Evolutionary conservation across 805 yeast genomes (phyloP).

Genomic region (Suhomyces faveliae): DNA sequence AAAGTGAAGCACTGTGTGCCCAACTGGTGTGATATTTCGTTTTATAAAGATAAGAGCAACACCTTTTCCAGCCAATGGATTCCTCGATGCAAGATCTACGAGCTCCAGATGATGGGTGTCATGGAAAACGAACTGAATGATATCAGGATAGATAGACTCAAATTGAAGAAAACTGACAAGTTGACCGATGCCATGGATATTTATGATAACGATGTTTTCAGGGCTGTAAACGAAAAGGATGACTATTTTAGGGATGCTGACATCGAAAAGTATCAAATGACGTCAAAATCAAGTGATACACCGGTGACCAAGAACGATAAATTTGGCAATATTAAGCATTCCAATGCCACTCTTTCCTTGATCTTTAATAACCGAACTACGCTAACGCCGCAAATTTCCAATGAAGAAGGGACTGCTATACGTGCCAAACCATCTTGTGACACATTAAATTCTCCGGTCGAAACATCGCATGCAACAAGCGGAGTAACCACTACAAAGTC

Average conservation of each 20-base stretch:
- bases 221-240: constrained; percentile 17
- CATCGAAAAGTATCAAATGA: constrained; percentile 5
- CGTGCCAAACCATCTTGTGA: neutral
- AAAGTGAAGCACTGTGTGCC: constrained; percentile 76
- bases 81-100: constrained; percentile 93
- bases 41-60: constrained; percentile 64
- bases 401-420: constrained; percentile 1
- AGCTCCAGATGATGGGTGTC: constrained; percentile 96
- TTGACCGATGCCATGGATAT: constrained; percentile 61
- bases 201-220: constrained; percentile 63
- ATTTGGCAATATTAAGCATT: constrained; percentile 12
- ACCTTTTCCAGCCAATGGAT: constrained; percentile 60
- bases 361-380: constrained; percentile 21
- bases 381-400: constrained; percentile 7
- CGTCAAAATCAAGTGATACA: constrained; percentile 16
- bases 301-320: constrained; percentile 19
- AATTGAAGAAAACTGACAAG: constrained; percentile 26
- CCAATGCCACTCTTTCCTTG: constrained; percentile 27
- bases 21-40: constrained; percentile 92
- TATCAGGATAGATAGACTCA: constrained; percentile 62
- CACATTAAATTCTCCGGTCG: neutral
- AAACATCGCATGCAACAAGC: constrained; percentile 5
- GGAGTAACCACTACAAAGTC: constrained; percentile 34
- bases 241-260: constrained; percentile 10
- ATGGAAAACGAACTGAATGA: constrained; percentile 86